phyloP scores from a whole-genome alignment of 2,329 filamentous ascomycete genomes.

The Grosmannia huntii region DNA sequence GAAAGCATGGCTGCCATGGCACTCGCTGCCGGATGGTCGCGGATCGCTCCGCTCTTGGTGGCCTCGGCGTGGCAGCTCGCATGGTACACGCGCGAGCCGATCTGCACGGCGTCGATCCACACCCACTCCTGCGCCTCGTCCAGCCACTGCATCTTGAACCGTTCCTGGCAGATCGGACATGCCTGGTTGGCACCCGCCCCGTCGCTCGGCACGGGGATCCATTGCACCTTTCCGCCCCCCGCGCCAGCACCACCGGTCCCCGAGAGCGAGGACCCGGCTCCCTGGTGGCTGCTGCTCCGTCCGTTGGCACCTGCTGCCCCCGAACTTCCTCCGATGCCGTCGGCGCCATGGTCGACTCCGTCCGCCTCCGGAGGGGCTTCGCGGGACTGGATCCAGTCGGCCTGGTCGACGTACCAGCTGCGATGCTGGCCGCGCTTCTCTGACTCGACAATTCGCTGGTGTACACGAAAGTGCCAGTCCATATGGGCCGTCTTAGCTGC shows the following conservation, averaged over 20 bases:
- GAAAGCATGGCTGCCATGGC: conserved; percentile 8
- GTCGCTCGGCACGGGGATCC: conserved; percentile 75
- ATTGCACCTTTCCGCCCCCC: conserved; percentile 41
- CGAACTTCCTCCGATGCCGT: conserved; percentile 20
- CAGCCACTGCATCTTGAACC: conserved; percentile 84
- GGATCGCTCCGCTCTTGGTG: conserved; percentile 43
- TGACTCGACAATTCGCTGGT: conserved; percentile 76
- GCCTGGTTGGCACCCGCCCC: conserved; percentile 59
- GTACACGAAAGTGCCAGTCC: conserved; percentile 96
- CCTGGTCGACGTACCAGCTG: conserved; percentile 88
- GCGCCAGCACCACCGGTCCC: conserved; percentile 13
- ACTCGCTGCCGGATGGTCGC: conserved; percentile 13
- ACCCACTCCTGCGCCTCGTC: conserved; percentile 94
- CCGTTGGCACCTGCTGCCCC: conserved; percentile 16
- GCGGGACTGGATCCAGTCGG: conserved; percentile 80
- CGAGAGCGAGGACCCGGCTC: conserved; percentile 6
- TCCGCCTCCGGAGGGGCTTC: conserved; percentile 60
- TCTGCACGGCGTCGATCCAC: conserved; percentile 76
- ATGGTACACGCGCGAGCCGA: conserved; percentile 74
- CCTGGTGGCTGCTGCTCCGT: conserved; percentile 12
- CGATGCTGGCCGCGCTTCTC: conserved; percentile 79
- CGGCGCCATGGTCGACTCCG: conserved; percentile 22
- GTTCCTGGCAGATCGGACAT: conserved; percentile 92
- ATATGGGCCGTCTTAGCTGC: conserved; percentile 83
- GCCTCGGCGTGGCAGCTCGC: conserved; percentile 81